Conservation (phyloP, 257 asterid species). For the Solanum chmielewskii region DNA sequence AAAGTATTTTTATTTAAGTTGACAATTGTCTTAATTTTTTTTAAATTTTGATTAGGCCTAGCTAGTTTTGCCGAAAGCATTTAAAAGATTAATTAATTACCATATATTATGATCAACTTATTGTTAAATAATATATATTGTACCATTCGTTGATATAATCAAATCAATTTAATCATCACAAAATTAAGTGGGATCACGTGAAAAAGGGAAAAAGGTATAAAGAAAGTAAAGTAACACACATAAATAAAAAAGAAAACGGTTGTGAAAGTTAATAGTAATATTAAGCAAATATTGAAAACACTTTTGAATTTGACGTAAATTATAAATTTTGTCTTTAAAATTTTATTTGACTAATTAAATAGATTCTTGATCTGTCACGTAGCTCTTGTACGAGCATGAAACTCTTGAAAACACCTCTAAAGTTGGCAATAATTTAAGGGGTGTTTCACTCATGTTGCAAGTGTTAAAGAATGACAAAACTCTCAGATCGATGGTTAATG, state of each 20-base stretch:
- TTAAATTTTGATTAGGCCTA: neutral
- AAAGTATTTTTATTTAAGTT: neutral
- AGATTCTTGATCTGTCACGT: too few relatives aligned
- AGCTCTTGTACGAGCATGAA: neutral
- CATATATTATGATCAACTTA: neutral
- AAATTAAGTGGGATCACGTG: slow-evolving; percentile 3
- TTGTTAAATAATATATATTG: neutral
- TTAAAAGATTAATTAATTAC: neutral
- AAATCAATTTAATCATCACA: neutral
- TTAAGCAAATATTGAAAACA: too few relatives aligned
- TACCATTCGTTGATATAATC: neutral
- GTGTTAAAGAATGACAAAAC: too few relatives aligned
- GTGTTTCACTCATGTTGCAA: too few relatives aligned
- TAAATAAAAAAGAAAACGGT: neutral
- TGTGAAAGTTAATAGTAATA: neutral
- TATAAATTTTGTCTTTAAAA: neutral
- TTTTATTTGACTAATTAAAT: too few relatives aligned
- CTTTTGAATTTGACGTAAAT: neutral
- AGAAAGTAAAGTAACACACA: neutral
- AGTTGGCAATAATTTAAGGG: neutral
- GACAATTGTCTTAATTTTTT: neutral
- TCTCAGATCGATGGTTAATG: too few relatives aligned
- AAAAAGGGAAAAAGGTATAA: neutral
- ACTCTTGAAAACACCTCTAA: neutral
- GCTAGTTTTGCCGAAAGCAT: slow-evolving; percentile 5